Evolutionary conservation across 129 eudicot genomes (phyloP), one percentile per base, ranked within the genome.

Genomic region (Lactuca saligna): DNA sequence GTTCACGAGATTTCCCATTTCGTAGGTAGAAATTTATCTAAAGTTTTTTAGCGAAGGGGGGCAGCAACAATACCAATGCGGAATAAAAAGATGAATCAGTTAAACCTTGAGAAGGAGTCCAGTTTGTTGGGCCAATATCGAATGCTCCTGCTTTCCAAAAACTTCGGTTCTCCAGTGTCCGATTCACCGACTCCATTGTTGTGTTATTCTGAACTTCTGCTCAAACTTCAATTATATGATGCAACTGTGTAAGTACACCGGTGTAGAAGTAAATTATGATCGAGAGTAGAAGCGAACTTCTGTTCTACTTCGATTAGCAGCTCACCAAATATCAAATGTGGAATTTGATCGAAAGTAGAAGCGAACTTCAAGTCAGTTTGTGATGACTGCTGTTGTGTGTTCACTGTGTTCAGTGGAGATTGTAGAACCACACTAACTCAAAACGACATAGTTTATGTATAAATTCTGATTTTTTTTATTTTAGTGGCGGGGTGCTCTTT

Each of bases 131-230:
- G 35, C 79, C 86, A 54, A 81, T 78, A 35, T 84, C 91, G 63
- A 76, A 86, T 0, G 76, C 79, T 41, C 98, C 98, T 4, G 98
- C 98, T 78, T 83, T 86, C 96, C 98, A 92, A 78, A 92, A 92
- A 71, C 98, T 92, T 41, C 88, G 81, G 7, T 81, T 82, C 35
- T 88, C 98, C 33, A 79, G 48, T 69, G 17, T 61, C 66, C 75
- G 71, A 17, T 54, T 69, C 39, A 68, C 69, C 39, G 51, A 46
- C 51, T 46, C 51, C 51, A 46, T 46, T 11, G 68, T 64, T 15
- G 35, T 51, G 20, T 14, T 58, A 51, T 61, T 68, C 57, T 68
- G 75, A 61, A 61, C 69, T 39, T 68, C 50, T 6, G 67, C 53
- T 16, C 61, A 9, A 9, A 14, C 60, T 17, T 64, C 49, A 14